These are phyloP conservation scores for Oryza meyeriana DNA, from an alignment of 176 grass and related monocot genomes.

Conservation along the genomic window DNA sequence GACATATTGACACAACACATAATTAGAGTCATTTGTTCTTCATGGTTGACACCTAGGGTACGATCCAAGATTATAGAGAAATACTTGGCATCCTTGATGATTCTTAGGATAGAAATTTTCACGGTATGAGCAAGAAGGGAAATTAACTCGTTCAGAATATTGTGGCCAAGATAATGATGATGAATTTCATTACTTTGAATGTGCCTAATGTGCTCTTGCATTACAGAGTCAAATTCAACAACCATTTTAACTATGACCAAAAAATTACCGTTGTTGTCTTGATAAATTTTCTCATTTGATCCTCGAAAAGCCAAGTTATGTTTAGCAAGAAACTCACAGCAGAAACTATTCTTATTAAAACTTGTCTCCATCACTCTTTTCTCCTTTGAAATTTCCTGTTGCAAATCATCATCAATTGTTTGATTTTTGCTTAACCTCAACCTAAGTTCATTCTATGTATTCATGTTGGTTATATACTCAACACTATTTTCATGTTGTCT, in stretches of 20 bases:
- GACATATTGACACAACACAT: not conserved
- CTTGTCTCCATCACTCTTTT: too few species aligned
- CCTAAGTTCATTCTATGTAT: too few species aligned
- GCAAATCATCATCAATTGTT: too few species aligned
- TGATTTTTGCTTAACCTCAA: too few species aligned
- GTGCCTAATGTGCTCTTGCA: not conserved
- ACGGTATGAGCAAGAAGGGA: too few species aligned
- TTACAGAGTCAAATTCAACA: constrained; percentile 14
- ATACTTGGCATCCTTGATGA: too few species aligned
- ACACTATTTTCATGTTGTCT: too few species aligned
- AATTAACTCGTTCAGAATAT: too few species aligned
- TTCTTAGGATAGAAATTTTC: too few species aligned
- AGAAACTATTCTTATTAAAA: not conserved
- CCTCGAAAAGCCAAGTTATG: not conserved
- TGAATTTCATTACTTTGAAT: not conserved
- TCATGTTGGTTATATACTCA: too few species aligned
- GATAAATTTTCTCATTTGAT: not conserved
- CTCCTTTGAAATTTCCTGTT: too few species aligned
- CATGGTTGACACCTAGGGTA: not conserved
- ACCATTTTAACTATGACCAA: not conserved
- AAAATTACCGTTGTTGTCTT: not conserved
- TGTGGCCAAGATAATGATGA: not conserved
- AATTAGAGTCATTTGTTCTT: not conserved
- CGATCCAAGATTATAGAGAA: not conserved
- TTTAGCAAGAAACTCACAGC: not conserved